Evolutionary conservation across 2,329 filamentous ascomycete genomes (phyloP), one percentile per base, ranked within the genome.

Genomic region (Fusarium algeriense): DNA sequence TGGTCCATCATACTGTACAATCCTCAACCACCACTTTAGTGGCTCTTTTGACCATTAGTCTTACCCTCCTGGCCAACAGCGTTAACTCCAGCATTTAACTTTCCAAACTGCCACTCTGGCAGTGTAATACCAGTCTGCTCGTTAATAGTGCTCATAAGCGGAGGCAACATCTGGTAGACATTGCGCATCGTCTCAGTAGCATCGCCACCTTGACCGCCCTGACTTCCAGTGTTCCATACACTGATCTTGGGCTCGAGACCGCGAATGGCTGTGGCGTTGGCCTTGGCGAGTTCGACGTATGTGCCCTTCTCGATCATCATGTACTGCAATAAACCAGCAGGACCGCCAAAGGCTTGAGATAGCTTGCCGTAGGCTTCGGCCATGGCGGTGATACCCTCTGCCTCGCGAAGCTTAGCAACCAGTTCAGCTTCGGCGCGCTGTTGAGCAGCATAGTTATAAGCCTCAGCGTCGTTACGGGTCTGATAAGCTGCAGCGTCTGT

Each of bases 171-270:
- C 85, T 96, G 93, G 83, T 96, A 95, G 40, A 97, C 87, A 74
- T 95, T 95, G 71, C 93, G 86, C 82, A 96, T 91, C 2, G 78
- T 74, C 41, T 81, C 78, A 7, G 91, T 87, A 64, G 93, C 90
- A 60, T 87, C 83, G 44, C 81, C 79, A 43, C 80, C 80, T 28
- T 81, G 83, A 23, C 78, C 77, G 43, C 80, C 80, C n/a, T 81
- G 83, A 6, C 79, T 85, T 52, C 92, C 92, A 12, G 93, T 97
- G 79, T 93, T 96, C 94, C 93, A 97, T 30, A 95, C 90, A 69
- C 91, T 94, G 83, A 97, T 96, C 90, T 97, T 97, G 71, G 94
- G 94, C 80, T 94, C 88, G 73, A 97, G 82, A 30, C 93, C 93
- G 55, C 89, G 86, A 78, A 97, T 89, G 35, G 93, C 93, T 35